Evolutionary conservation across 805 yeast genomes (phyloP), one percentile per base, ranked within the genome.

Genomic region (Wickerhamiella occidentalis): DNA sequence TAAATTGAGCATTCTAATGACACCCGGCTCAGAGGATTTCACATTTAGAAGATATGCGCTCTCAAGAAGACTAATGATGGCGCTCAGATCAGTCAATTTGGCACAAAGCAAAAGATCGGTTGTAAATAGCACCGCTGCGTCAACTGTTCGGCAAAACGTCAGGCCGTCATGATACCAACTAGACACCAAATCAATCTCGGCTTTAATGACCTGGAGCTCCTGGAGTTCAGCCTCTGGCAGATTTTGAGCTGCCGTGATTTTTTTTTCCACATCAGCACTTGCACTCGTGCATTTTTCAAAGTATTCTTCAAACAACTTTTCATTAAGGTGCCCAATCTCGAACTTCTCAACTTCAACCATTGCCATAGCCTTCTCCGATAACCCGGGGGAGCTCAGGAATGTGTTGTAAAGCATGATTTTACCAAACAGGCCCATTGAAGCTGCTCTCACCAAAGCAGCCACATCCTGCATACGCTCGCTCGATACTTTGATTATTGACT

Each of bases 131-230:
- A 45, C 23, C 13, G 29, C 40, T 12, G 18, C 33, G 15, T 35
- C 47, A 8, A 36, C 38, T 17, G 29, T 23, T 4, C 22, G 5
- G 17, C 40, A 25, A 17, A 45, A 45, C 17, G 25, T 9, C 1
- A 22, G 7, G 13, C 40, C 47, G 11, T 35, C 41, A 15, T 45
- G 30, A n/a, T 30, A 25, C 47, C 47, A 45, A n/a, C 21, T 5
- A 19, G 12, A 11, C 15, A 18, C 5, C 15, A 21, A 29, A 12
- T 23, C 29, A 3, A 36, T 13, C 18, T 22, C 28, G 5, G 30
- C 44, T 17, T 40, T 40, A 4, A 11, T n/a, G 3, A 9, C 11
- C 23, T 23, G 11, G 21, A 40, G 25, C 21, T 15, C 21, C 13
- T 19, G 19, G 5, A 13, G 9, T 3, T 23, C 44, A 9, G 15